Conservation (phyloP, 192 early-diverging fungal species). For the Cladochytrium replicatum region DNA sequence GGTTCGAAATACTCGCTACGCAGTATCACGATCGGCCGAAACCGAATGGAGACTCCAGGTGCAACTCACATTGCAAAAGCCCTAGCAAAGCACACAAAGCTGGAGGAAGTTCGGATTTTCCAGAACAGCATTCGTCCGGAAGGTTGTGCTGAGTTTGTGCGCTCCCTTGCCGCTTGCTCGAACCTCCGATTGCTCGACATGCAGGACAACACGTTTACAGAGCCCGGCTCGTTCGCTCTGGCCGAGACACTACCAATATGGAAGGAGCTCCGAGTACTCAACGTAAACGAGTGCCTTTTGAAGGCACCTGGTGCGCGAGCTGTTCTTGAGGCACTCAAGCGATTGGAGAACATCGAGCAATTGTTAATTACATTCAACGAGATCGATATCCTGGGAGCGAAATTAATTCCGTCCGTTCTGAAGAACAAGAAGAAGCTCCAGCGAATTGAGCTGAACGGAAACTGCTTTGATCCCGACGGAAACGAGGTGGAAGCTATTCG, state of each 20-base stretch:
- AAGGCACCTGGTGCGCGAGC: slow-evolving; percentile 63
- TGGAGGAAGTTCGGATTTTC: slow-evolving; percentile 81
- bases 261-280: slow-evolving; percentile 66
- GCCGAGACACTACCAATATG: slow-evolving; percentile 66
- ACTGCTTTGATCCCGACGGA: slow-evolving; percentile 76
- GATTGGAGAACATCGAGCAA: slow-evolving; percentile 41
- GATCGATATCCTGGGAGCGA: slow-evolving; percentile 63
- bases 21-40: slow-evolving; percentile 82
- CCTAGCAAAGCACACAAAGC: slow-evolving; percentile 61
- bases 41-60: slow-evolving; percentile 84
- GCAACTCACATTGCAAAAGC: slow-evolving; percentile 67
- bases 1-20: slow-evolving; percentile 57
- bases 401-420: slow-evolving; percentile 56
- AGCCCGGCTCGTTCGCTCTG: slow-evolving; percentile 65
- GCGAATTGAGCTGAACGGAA: slow-evolving; percentile 82
- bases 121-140: slow-evolving; percentile 97
- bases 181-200: slow-evolving; percentile 71
- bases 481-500: slow-evolving; percentile 63
- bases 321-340: slow-evolving; percentile 45
- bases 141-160: slow-evolving; percentile 36
- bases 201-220: slow-evolving; percentile 95
- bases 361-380: slow-evolving; percentile 83
- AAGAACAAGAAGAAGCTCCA: slow-evolving; percentile 51
- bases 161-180: slow-evolving; percentile 27
- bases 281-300: slow-evolving; percentile 87